phyloP scores from a whole-genome alignment of 257 asterid genomes.

The Galeopsis tetrahit region DNA sequence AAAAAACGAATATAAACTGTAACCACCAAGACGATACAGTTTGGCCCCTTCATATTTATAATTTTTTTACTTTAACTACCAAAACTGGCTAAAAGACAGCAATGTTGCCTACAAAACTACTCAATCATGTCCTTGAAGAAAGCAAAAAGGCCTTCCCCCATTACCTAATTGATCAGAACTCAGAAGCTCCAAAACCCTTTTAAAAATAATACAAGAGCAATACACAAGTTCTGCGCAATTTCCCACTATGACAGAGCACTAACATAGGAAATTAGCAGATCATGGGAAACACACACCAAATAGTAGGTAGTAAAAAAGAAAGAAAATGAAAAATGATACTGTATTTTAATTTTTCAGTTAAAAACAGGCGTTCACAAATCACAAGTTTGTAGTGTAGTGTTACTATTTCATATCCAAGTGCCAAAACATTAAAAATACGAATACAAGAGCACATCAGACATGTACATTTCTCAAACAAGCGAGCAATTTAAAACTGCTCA shows the following conservation, averaged over 20 bases:
- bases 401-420: background rate
- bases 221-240: background rate
- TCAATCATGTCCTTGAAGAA: constrained; percentile 8
- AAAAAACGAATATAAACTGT: no score
- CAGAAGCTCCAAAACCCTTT: constrained; percentile 4
- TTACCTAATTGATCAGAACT: constrained; percentile 2
- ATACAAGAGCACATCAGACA: constrained; percentile 2
- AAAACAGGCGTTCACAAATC: background rate
- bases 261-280: background rate
- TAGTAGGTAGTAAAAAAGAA: background rate
- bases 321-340: background rate
- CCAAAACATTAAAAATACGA: constrained; percentile 10
- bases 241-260: background rate
- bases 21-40: no score
- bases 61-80: background rate
- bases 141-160: background rate
- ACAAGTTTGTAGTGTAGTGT: background rate
- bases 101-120: constrained; percentile 7
- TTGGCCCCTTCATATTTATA: background rate
- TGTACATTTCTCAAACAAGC: constrained; percentile 5
- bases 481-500: constrained; percentile 12
- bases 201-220: constrained; percentile 18
- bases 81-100: background rate
- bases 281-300: constrained; percentile 11
- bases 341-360: background rate